Conservation (phyloP, 2,329 filamentous ascomycete genomes). For the Sporothrix luriei region DNA sequence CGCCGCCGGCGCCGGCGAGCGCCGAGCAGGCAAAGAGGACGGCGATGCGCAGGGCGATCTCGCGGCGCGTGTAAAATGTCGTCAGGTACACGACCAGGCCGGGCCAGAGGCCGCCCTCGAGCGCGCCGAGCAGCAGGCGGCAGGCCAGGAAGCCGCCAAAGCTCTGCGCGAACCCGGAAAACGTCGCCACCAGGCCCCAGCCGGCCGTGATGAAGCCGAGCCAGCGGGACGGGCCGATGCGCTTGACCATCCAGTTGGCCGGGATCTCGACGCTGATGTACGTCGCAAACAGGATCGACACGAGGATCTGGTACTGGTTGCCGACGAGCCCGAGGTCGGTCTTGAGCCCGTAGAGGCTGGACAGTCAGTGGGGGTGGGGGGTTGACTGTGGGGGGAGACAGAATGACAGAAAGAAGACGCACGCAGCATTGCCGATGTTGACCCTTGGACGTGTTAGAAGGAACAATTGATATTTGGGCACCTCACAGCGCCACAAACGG, state of each 20-base stretch:
- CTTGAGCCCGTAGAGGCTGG: conserved; percentile 23
- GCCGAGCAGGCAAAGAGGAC: conserved; percentile 71
- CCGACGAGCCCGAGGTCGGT: conserved; percentile 29
- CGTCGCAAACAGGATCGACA: conserved; percentile 65
- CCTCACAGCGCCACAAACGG: no score
- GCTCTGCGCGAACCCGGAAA: conserved; percentile 67
- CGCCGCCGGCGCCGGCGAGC: conserved; percentile 71
- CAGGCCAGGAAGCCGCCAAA: conserved; percentile 67
- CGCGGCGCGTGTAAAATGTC: conserved; percentile 71
- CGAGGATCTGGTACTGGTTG: conserved; percentile 32
- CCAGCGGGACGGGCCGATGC: conserved; percentile 63
- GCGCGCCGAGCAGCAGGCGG: conserved; percentile 65
- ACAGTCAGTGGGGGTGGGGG: background rate
- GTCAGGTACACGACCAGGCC: conserved; percentile 62
- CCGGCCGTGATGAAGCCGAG: conserved; percentile 64
- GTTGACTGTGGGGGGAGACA: background rate
- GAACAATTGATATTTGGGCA: no score
- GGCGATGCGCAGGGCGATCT: conserved; percentile 71
- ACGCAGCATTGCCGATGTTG: conserved; percentile 22
- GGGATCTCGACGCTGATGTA: conserved; percentile 65
- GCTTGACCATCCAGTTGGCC: conserved; percentile 65
- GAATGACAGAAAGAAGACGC: background rate
- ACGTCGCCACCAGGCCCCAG: conserved; percentile 70
- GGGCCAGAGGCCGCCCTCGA: conserved; percentile 57
- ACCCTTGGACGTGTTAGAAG: background rate